These are phyloP conservation scores for Jackrogersella multiformis DNA, from an alignment of 495 filamentous ascomycete species.

Conservation along the genomic window DNA sequence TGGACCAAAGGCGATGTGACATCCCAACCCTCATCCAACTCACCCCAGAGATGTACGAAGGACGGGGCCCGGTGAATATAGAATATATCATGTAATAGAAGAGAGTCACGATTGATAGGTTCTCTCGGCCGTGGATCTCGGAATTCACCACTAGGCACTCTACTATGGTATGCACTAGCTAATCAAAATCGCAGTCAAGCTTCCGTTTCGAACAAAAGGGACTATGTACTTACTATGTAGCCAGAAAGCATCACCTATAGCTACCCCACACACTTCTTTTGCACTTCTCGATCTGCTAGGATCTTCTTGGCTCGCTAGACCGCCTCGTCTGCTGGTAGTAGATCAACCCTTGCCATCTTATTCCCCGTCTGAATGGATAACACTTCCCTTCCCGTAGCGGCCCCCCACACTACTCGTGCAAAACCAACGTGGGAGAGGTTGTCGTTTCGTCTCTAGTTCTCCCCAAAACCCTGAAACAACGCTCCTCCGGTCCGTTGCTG, in stretches of 20 bases:
- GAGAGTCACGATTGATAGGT: conserved; percentile 27
- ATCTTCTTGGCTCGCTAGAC: conserved; percentile 39
- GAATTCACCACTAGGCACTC: conserved; percentile 32
- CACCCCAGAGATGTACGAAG: conserved; percentile 7
- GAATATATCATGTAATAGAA: conserved; percentile 40
- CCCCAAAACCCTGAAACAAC: conserved; percentile 44
- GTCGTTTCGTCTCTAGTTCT: conserved; percentile 29
- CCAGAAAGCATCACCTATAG: conserved; percentile 21
- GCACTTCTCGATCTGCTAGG: conserved; percentile 32
- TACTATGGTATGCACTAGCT: conserved; percentile 32
- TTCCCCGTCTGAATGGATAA: conserved; percentile 42
- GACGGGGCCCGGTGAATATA: conserved; percentile 15
- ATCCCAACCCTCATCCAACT: conserved; percentile 22
- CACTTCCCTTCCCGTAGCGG: conserved; percentile 35
- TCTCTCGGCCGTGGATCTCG: conserved; percentile 4
- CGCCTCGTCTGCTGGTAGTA: conserved; percentile 38
- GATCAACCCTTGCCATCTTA: conserved; percentile 28
- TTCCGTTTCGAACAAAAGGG: conserved; percentile 23
- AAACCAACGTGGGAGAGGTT: conserved; percentile 32
- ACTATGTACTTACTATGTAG: conserved; percentile 20
- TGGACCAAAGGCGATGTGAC: conserved; percentile 27
- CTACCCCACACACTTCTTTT: conserved; percentile 38
- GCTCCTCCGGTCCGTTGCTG: conserved; percentile 56
- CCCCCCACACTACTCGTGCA: conserved; percentile 39
- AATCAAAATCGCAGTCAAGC: conserved; percentile 34